Evolutionary conservation across 257 asterid species (phyloP).

Genomic region (Forsythia viridissima): DNA sequence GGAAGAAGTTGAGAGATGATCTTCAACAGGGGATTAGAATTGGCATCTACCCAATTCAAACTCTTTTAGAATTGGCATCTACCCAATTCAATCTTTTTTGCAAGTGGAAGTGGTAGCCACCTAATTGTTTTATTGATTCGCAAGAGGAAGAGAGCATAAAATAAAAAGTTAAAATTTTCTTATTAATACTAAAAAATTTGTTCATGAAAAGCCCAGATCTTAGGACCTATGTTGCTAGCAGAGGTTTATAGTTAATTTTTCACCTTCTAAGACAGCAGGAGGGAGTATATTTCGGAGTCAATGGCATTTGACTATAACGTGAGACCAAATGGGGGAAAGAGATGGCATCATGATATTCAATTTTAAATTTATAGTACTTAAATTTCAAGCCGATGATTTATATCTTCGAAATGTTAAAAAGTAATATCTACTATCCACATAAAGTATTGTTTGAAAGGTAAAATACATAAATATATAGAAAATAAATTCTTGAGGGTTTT

Average conservation of each 20-base stretch:
- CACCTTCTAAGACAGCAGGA: no score
- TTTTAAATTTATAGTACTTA: no score
- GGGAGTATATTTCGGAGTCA: background rate
- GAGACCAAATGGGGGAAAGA: background rate
- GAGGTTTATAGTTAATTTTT: background rate
- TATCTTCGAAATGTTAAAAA: no score
- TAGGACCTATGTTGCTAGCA: background rate
- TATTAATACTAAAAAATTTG: background rate
- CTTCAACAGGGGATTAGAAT: constrained; percentile 1
- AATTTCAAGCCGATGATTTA: no score
- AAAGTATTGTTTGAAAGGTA: no score
- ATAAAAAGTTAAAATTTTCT: background rate
- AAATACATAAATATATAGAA: no score
- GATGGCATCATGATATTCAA: no score
- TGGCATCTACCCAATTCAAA: background rate
- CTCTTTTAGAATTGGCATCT: background rate
- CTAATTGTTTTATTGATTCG: background rate
- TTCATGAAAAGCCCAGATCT: background rate
- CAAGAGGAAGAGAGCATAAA: background rate
- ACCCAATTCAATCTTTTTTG: constrained; percentile 10
- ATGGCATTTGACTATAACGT: background rate
- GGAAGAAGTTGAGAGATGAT: constrained; percentile 14
- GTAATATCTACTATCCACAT: no score
- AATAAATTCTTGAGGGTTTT: no score
- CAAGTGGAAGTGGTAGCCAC: background rate